A percentile compares a stretch with the other conserved stretches of the same genome.
These are phyloP conservation scores for Canavalia gladiata DNA, from an alignment of 306 rosid species.

Conservation along the genomic window DNA sequence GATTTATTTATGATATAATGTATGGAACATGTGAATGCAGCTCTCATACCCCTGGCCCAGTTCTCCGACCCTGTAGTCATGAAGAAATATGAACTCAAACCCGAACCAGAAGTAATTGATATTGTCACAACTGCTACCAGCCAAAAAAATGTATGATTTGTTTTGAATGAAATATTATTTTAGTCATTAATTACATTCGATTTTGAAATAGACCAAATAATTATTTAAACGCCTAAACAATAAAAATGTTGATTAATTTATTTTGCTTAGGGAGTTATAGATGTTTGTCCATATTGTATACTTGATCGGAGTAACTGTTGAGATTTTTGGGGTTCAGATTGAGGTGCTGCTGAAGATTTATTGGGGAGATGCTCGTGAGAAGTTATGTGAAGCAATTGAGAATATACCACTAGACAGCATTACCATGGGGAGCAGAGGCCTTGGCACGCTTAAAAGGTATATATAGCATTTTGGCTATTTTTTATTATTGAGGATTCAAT, in stretches of 20 bases:
- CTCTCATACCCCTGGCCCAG: constrained; percentile 74
- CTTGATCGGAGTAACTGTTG: neutral
- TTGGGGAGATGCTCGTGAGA: constrained; percentile 65
- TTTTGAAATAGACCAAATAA: too few relatives aligned
- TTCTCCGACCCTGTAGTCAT: constrained; percentile 56
- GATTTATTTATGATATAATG: too few relatives aligned
- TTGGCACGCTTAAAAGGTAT: constrained; percentile 76
- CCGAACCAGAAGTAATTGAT: constrained; percentile 63
- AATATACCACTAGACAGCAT: constrained; percentile 63
- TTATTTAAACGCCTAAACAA: too few relatives aligned
- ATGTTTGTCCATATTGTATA: neutral
- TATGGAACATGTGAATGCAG: constrained; percentile 53
- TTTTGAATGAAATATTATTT: neutral
- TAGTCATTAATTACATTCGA: too few relatives aligned
- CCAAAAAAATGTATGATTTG: constrained; percentile 64
- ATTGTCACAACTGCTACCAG: constrained; percentile 54
- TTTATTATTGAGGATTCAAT: constrained; percentile 6
- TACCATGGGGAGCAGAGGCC: constrained; percentile 86
- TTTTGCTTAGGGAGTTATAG: neutral
- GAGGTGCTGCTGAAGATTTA: constrained; percentile 68
- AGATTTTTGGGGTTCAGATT: constrained; percentile 57
- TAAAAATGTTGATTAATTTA: too few relatives aligned
- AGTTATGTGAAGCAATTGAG: constrained; percentile 59
- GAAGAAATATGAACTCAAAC: constrained; percentile 76
- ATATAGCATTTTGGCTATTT: neutral